Conservation (phyloP, 305 asterid species). For the Solanum hybrid region DNA sequence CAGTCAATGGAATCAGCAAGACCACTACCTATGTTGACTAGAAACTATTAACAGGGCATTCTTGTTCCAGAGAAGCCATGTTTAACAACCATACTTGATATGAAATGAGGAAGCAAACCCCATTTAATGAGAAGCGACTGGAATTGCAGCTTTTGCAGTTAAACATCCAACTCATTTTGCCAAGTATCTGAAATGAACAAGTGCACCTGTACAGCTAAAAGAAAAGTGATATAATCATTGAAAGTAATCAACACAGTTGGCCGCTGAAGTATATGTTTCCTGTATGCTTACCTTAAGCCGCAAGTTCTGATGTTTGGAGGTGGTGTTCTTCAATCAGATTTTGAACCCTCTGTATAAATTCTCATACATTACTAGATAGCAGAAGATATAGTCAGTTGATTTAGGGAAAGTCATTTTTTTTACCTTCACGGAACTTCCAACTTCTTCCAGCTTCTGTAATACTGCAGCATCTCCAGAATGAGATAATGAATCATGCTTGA, state of each 20-base stretch:
- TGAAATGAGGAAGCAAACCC: background rate
- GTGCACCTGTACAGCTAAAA: background rate
- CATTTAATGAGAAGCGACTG: background rate
- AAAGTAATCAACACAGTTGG: background rate
- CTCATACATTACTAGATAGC: background rate
- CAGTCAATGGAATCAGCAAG: background rate
- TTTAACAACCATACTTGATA: background rate
- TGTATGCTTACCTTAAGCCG: constrained; percentile 21
- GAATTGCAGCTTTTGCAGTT: background rate
- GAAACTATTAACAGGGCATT: background rate
- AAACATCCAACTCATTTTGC: background rate
- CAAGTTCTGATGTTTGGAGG: constrained; percentile 19
- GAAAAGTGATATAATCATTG: background rate
- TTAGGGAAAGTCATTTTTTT: background rate
- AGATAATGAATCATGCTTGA: constrained; percentile 21
- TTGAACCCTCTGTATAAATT: constrained; percentile 55
- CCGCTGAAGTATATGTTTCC: background rate
- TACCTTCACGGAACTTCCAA: constrained; percentile 64
- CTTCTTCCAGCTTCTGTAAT: constrained; percentile 60
- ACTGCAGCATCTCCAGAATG: constrained; percentile 33
- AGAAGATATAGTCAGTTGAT: background rate
- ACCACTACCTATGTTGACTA: background rate
- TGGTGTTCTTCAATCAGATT: constrained; percentile 47
- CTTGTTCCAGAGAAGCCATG: background rate
- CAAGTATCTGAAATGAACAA: background rate